phyloP scores from a whole-genome alignment of 768 basidiomycete genomes.

The Boletus subparvulus region DNA sequence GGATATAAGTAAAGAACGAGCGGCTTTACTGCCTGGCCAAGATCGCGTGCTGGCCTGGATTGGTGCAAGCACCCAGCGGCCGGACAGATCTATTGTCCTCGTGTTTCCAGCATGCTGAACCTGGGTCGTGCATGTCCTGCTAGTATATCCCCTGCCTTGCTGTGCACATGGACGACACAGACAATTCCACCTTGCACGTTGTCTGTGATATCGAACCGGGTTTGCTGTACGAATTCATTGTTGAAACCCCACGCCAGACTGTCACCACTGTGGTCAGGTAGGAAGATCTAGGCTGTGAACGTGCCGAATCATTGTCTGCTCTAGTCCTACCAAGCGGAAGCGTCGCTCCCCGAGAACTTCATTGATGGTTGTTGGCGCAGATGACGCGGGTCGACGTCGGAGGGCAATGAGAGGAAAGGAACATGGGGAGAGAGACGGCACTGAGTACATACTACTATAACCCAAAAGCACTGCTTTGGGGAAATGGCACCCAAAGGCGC shows the following conservation, averaged over 20 bases:
- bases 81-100: conserved; percentile 22
- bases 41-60: conserved; percentile 30
- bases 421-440: no score
- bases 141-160: conserved; percentile 8
- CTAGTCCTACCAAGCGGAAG: not conserved
- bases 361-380: not conserved
- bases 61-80: conserved; percentile 24
- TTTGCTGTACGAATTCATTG: conserved; percentile 4
- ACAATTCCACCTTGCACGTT: conserved; percentile 9
- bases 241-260: not conserved
- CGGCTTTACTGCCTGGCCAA: conserved; percentile 26
- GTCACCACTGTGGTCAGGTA: not conserved
- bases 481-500: not conserved
- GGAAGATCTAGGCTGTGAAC: not conserved
- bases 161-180: conserved; percentile 6
- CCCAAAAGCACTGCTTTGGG: not conserved
- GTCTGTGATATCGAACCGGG: not conserved
- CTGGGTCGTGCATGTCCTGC: not conserved
- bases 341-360: not conserved
- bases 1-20: conserved; percentile 23
- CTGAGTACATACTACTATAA: not conserved
- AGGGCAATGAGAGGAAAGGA: not conserved
- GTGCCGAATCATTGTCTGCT: conserved; percentile 3
- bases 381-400: not conserved
- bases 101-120: conserved; percentile 23